phyloP scores from a whole-genome alignment of 352 stramenopile genomes.

The Globisporangium recalcitrans region DNA sequence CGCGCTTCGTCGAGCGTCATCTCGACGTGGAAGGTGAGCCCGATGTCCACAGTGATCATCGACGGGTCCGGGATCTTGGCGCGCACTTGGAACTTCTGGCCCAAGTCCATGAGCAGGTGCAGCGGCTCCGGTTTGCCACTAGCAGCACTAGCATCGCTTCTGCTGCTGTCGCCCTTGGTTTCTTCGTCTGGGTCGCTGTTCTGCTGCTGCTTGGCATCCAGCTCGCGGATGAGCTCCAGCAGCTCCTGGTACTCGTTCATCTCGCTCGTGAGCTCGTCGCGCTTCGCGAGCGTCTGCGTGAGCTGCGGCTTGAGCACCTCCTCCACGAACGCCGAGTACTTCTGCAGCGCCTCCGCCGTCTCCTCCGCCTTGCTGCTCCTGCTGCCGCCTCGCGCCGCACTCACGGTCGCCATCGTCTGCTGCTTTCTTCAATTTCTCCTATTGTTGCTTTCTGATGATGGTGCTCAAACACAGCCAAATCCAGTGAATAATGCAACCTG shows the following conservation, averaged over 20 bases:
- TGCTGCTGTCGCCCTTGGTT: background rate
- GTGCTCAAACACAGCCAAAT: background rate
- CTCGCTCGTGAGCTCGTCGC: slow-evolving; percentile 44
- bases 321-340: slow-evolving; percentile 66
- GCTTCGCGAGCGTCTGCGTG: slow-evolving; percentile 43
- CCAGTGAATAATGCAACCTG: background rate
- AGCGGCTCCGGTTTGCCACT: slow-evolving; percentile 6
- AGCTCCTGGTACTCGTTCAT: slow-evolving; percentile 60
- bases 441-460: background rate
- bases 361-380: slow-evolving; percentile 7
- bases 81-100: slow-evolving; percentile 68
- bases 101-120: slow-evolving; percentile 60
- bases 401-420: background rate
- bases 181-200: slow-evolving; percentile 8
- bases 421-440: background rate
- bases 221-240: slow-evolving; percentile 37
- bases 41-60: slow-evolving; percentile 63
- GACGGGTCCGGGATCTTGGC: slow-evolving; percentile 56
- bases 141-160: too few relatives aligned
- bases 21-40: slow-evolving; percentile 71
- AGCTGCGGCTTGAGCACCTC: slow-evolving; percentile 67
- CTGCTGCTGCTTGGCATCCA: slow-evolving; percentile 16
- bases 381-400: background rate
- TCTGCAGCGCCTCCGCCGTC: slow-evolving; percentile 31
- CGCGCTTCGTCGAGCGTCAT: slow-evolving; percentile 66